Base-by-base conservation (phyloP, 169 alveolate genomes). In the Plasmodium vinckei region DNA sequence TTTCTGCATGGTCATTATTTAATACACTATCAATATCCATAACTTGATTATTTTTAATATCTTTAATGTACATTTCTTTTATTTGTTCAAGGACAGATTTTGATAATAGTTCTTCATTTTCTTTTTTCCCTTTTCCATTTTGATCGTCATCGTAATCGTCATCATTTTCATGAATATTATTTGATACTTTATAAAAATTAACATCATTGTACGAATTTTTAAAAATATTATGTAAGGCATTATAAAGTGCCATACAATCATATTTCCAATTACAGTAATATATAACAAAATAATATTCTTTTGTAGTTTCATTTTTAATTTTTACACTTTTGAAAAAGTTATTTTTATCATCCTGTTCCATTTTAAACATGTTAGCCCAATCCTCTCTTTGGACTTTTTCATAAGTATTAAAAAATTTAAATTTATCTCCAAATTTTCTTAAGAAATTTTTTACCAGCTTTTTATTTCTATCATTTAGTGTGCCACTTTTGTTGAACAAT, bases 381-480 rank as follows among this genome's bases (percentile, higher is more conserved):
- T 79, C 89, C 68, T 79, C 89, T 60, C 89, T 79, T 79, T 79
- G 89, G 19, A 79, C 42, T 67, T 59, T 79, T 53, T 79, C 89
- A 15, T 57, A 59, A 5, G 64, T 44, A 79, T 79, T 79, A 79
- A 79, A 79, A 44, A 67, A 79, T 42, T 64, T 79, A 65, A 79
- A 79, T 65, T 65, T 79, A 67, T 79, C 89, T 1, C 89, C 89
- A 79, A 79, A 79, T 67, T 68, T 65, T 39, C 68, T 15, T 54
- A 79, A 17, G 68, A 79, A 79, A 68, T 79, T 33, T 42, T 42
- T 15, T 17, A 79, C 60, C 39, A 79, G n/a, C 5, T 54, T 67
- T 54, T 79, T 49, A 9, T 79, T 79, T 57, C 82, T 79, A 67
- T 79, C 60, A 39, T 42, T 15, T 27, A 75, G 10, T 12, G 51